Percentiles rank a stretch among this genome's conserved stretches.
Evolutionary conservation across 106 monocot species (phyloP).

Genomic region (Narthecium ossifragum): DNA sequence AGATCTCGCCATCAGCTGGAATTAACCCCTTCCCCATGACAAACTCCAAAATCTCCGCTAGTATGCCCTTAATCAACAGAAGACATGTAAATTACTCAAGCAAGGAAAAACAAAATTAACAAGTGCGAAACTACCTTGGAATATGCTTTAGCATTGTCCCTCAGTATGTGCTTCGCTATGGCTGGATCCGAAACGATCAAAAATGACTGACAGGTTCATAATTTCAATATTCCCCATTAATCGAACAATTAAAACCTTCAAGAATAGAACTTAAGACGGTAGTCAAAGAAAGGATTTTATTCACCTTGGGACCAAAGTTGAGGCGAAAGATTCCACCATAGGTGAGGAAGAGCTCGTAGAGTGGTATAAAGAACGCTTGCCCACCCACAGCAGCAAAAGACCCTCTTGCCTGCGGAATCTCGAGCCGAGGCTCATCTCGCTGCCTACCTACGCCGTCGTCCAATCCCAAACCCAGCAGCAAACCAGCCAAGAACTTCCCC

Average conservation of each 20-base stretch:
- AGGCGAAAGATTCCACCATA: conserved; percentile 97
- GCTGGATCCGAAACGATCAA: conserved; percentile 86
- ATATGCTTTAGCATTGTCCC: conserved; percentile 84
- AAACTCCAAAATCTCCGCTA: conserved; percentile 92
- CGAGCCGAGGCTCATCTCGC: conserved; percentile 3
- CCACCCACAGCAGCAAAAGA: conserved; percentile 42
- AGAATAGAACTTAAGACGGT: too few species aligned
- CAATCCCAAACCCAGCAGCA: conserved; percentile 21
- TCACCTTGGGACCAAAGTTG: conserved; percentile 87
- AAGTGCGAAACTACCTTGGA: conserved; percentile 57
- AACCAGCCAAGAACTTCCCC: conserved; percentile 26
- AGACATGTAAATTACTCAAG: not conserved
- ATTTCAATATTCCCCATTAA: too few species aligned
- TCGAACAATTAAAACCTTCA: too few species aligned
- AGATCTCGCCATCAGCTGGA: conserved; percentile 83
- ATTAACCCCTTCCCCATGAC: conserved; percentile 98
- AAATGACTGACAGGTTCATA: conserved; percentile 73
- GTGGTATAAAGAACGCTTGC: conserved; percentile 80
- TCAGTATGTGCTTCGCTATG: conserved; percentile 84
- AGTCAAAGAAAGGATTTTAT: too few species aligned
- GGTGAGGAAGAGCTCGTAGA: conserved; percentile 79
- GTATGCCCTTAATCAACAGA: conserved; percentile 52
- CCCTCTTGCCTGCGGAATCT: conserved; percentile 76
- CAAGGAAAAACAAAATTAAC: not conserved
- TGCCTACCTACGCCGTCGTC: not conserved